Evolutionary conservation across 169 alveolate genomes (phyloP).

Genomic region (Ichthyophthirius multifiliis): DNA sequence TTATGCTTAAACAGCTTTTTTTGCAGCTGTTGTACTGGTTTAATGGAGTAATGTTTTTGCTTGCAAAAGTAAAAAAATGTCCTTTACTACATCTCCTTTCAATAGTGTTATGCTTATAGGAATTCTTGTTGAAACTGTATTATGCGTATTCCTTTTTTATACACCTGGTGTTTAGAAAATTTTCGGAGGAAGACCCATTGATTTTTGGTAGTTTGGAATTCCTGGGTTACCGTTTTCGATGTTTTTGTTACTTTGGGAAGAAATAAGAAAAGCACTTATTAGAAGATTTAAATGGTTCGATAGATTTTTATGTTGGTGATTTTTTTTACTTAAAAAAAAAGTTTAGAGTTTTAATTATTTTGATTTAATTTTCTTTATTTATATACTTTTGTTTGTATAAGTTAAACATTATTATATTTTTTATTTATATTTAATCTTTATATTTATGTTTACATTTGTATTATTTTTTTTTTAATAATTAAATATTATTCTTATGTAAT

Average conservation of each 20-base stretch:
- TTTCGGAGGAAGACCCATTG: conserved; percentile 61
- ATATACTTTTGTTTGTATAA: too few species aligned
- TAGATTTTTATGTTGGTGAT: neutral
- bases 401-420: too few species aligned
- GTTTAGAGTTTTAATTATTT: too few species aligned
- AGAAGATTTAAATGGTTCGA: conserved; percentile 9
- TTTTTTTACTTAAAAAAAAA: neutral
- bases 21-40: conserved; percentile 65
- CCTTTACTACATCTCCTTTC: conserved; percentile 23
- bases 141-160: conserved; percentile 48
- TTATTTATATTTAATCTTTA: too few species aligned
- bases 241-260: conserved; percentile 31
- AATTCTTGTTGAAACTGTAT: conserved; percentile 47
- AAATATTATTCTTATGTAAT: too few species aligned
- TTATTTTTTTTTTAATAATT: too few species aligned
- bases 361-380: too few species aligned
- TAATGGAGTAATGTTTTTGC: conserved; percentile 53
- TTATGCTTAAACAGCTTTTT: conserved; percentile 81
- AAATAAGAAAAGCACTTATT: conserved; percentile 24
- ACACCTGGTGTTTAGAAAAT: conserved; percentile 65
- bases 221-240: conserved; percentile 20
- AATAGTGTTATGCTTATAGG: conserved; percentile 49
- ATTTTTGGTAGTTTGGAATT: conserved; percentile 6
- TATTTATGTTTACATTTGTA: too few species aligned
- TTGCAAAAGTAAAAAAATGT: conserved; percentile 38